These are phyloP conservation scores for Erodium texanum DNA, from an alignment of 441 rosid species.

Conservation along the genomic window DNA sequence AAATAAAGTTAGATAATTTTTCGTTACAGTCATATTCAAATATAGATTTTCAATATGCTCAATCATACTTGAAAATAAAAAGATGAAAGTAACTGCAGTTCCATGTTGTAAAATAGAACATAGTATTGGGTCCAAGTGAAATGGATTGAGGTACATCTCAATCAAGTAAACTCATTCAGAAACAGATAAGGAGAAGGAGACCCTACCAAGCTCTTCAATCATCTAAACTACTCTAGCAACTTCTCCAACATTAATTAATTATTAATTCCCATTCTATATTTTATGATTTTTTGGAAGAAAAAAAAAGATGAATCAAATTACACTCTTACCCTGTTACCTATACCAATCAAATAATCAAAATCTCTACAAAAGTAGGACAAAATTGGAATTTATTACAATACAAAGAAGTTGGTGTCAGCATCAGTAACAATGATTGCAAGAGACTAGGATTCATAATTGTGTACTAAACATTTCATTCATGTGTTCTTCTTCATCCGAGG, in stretches of 20 bases:
- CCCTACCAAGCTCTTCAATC: constrained; percentile 1
- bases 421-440: constrained; percentile 21
- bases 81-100: background rate
- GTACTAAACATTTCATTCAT: background rate
- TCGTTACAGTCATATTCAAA: too few species aligned
- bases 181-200: constrained; percentile 2
- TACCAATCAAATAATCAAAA: too few species aligned
- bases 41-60: background rate
- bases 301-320: too few species aligned
- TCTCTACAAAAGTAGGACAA: background rate
- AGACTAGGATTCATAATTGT: constrained; percentile 8
- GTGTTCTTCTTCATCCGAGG: background rate
- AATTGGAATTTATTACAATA: background rate
- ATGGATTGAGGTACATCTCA: background rate
- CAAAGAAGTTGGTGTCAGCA: constrained; percentile 15
- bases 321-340: too few species aligned
- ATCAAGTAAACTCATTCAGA: background rate
- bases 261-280: too few species aligned
- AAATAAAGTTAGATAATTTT: too few species aligned
- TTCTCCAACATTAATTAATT: background rate
- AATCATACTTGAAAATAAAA: too few species aligned
- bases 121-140: constrained; percentile 3
- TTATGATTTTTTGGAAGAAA: too few species aligned
- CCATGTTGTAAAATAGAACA: background rate
- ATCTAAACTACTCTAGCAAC: background rate